phyloP scores from a whole-genome alignment of 2,329 filamentous ascomycete genomes.

The Ophiostoma triangulosporum region DNA sequence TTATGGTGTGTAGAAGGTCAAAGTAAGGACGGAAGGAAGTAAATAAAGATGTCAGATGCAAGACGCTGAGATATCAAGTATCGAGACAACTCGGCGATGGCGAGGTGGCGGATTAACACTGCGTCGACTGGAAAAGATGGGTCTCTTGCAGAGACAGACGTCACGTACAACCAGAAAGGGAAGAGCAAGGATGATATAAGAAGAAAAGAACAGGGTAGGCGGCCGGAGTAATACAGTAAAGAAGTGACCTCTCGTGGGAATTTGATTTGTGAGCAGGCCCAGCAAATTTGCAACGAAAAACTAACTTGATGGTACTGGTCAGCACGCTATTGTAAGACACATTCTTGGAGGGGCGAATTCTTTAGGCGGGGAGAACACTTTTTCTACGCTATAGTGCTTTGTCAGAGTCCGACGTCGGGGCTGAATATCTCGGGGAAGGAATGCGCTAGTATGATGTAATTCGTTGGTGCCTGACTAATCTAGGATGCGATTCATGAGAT shows the following conservation, averaged over 20 bases:
- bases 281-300: slow-evolving; percentile 2
- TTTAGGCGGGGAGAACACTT: neutral
- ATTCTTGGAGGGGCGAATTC: neutral
- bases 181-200: neutral
- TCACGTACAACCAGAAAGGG: neutral
- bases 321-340: neutral
- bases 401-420: slow-evolving; percentile 12
- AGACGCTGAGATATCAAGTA: too few relatives aligned
- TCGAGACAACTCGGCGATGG: too few relatives aligned
- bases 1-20: neutral
- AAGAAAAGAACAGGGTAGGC: neutral
- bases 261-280: slow-evolving; percentile 14
- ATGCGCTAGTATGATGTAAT: neutral
- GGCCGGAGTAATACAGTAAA: too few relatives aligned
- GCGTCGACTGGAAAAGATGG: neutral
- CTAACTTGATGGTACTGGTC: slow-evolving; percentile 9
- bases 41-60: neutral
- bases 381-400: neutral
- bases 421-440: neutral
- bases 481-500: too few relatives aligned
- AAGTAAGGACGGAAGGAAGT: neutral
- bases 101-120: neutral
- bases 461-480: neutral
- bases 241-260: slow-evolving; percentile 8
- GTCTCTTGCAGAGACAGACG: neutral